Base-by-base conservation (phyloP, 23 red algal genomes). In the Gracilaria domingensis region DNA sequence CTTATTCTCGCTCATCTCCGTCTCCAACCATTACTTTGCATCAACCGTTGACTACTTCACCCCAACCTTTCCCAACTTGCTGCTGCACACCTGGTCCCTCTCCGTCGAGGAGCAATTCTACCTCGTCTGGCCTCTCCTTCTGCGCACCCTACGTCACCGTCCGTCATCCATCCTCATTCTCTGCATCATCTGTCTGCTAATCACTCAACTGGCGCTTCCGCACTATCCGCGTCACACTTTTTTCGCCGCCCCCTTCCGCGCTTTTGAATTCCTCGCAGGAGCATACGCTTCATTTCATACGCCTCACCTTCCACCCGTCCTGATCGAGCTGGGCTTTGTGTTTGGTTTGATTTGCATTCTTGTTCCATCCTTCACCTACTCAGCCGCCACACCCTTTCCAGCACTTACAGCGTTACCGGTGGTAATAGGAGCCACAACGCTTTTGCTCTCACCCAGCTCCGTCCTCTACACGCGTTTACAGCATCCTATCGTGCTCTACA, bases 31-130 rank as follows among this genome's bases (percentile, higher is more conserved):
- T 34, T 66, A 84, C 80, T 84, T 84, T 37, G 48, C 48, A 6
- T 7, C 56, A 1, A 30, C 42, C 12, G 25, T 32, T 0, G 24
- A 66, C 80, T 84, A 84, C 80, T 84, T 84, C 38, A 56, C 48
- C 26, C 75, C 75, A 8, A 7, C 64, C 8, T 36, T 37, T 9
- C 64, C 64, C 32, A 18, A 37, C 32, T 12, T 37, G 30, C 84
- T 95, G n/a, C 84, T 95, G 35, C 92, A 95, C 75, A 87, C 70
- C 34, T 95, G 92, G 92, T 88, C 84, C 1, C 79, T 95, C 37
- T 89, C 84, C 39, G 45, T 95, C 3, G 92, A 95, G 92, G 92
- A 95, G 72, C 92, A 95, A 49, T 95, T 95, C 60, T 95, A 95
- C 66, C 47, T 82, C 14, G 11, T 95, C 24, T 95, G 73, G 66